A percentile compares a stretch with the other conserved stretches of the same genome.
These are phyloP conservation scores for Phaeoacremonium minimum DNA, from an alignment of 2,329 filamentous ascomycete species.

Conservation along the genomic window DNA sequence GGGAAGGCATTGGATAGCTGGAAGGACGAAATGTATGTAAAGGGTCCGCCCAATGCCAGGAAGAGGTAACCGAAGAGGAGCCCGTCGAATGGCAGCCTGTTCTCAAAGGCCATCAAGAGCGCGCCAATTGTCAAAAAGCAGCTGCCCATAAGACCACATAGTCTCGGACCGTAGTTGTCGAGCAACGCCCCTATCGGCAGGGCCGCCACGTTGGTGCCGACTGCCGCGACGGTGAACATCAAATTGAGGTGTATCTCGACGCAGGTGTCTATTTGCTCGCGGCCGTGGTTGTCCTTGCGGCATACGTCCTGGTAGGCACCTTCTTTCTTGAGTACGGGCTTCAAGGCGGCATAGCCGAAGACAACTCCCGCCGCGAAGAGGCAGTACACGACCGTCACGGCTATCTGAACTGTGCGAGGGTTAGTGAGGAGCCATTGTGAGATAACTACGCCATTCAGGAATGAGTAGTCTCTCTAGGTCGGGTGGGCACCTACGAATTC, in stretches of 20 bases:
- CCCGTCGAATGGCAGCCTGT: slow-evolving; percentile 65
- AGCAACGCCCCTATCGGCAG: slow-evolving; percentile 82
- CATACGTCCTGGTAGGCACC: slow-evolving; percentile 68
- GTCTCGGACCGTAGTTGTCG: slow-evolving; percentile 74
- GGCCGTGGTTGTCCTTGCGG: slow-evolving; percentile 17
- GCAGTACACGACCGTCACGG: slow-evolving; percentile 31
- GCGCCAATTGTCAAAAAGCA: slow-evolving; percentile 67
- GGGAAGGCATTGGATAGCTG: slow-evolving; percentile 84
- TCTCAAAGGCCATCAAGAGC: slow-evolving; percentile 66
- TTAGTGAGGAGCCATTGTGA: slow-evolving; percentile 1
- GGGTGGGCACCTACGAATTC: slow-evolving; percentile 45
- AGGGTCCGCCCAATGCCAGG: slow-evolving; percentile 73
- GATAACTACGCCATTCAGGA: background rate
- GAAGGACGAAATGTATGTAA: slow-evolving; percentile 78
- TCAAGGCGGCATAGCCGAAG: slow-evolving; percentile 82
- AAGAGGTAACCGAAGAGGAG: slow-evolving; percentile 72
- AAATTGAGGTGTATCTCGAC: slow-evolving; percentile 69
- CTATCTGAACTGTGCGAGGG: slow-evolving; percentile 26
- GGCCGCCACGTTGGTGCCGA: slow-evolving; percentile 82
- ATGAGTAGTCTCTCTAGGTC: background rate
- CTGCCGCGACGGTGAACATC: slow-evolving; percentile 89
- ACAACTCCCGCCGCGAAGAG: slow-evolving; percentile 70
- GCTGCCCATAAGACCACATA: slow-evolving; percentile 69
- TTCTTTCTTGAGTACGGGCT: slow-evolving; percentile 71
- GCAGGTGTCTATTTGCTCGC: slow-evolving; percentile 31